Evolutionary conservation across 768 basidiomycete genomes (phyloP), one percentile per base, ranked within the genome.

Genomic region (Xerocomellus chrysenteron): DNA sequence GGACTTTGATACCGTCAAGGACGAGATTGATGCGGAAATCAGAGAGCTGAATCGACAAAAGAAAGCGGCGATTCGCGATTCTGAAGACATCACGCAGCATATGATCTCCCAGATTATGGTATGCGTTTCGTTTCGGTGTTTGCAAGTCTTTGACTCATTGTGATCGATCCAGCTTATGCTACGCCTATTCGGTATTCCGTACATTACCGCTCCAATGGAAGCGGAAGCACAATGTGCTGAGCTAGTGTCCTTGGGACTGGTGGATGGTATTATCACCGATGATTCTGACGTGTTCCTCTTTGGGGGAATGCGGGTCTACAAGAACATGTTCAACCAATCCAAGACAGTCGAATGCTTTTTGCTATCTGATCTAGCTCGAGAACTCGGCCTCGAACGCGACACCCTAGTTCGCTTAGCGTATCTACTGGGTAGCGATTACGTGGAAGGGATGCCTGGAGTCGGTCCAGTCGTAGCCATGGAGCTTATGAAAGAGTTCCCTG

Each of bases 321-420:
- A 96, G 75, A 98, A 99, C 71, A 96, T 99, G 90, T 99, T 99
- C 78, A 98, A 98, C 70, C 96, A 98, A 73, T 90, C 92, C 47
- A 98, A 98, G 78, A 98, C 94, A 4, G 97, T 98, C 52, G 97
- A 99, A 73, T 94, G 94, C 68, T 99, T 97, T 78, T 76, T 97
- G 36, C 75, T 85, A 2, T 73, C 83, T 6, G 97, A 99, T 68
- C 81, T 98, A 47, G 81, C 81, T 39, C 82, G 94, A 42, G 97
- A 99, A 70, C 79, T 99, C 11, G 88, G 92, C 6, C 77, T 98
- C 24, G 87, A 91, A 47, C 81, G 94, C 26, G 92, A 92, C 63
- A 87, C 88, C 16, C 83, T 98, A 42, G 82, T 98, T 53, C 83
- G 88, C 33, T 78, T 99, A 33, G 97, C 97, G 11, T 97, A 97